A percentile compares a stretch with the other conserved stretches of the same genome.
phyloP scores from a whole-genome alignment of 495 filamentous ascomycete species.

The Tetracladium marchalianum region DNA sequence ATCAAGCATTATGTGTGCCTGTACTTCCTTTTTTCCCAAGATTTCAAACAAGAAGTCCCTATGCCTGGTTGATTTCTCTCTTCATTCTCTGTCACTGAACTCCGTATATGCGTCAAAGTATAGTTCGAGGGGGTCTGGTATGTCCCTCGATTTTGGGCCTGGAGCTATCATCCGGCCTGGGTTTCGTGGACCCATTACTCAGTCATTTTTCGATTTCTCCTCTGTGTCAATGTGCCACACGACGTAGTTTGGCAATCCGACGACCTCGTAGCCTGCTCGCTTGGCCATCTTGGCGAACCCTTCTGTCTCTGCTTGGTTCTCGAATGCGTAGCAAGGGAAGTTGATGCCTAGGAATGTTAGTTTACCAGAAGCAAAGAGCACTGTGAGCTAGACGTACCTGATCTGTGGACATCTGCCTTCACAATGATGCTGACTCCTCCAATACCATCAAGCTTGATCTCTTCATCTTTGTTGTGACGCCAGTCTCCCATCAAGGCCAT shows the following conservation, averaged over 20 bases:
- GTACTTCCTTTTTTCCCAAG: conserved; percentile 6
- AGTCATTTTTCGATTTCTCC: conserved; percentile 78
- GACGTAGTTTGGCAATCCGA: conserved; percentile 92
- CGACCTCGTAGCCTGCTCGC: conserved; percentile 85
- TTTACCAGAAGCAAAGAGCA: not conserved
- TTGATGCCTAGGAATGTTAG: conserved; percentile 64
- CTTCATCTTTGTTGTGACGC: conserved; percentile 80
- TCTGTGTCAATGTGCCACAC: conserved; percentile 99
- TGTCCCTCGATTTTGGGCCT: not conserved
- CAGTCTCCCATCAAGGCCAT: conserved; percentile 85
- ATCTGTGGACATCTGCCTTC: conserved; percentile 93
- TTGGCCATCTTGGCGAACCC: conserved; percentile 99
- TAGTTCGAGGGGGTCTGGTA: conserved; percentile 7
- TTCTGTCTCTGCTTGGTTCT: conserved; percentile 98
- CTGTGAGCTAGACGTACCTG: conserved; percentile 44
- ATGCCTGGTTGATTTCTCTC: conserved; percentile 1
- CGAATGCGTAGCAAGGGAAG: conserved; percentile 93
- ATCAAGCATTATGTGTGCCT: not conserved
- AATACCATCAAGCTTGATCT: conserved; percentile 88
- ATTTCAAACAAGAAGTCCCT: conserved; percentile 1
- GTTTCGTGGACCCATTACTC: too few species aligned
- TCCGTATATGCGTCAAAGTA: conserved; percentile 20
- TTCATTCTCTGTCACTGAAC: conserved; percentile 15
- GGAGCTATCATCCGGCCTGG: too few species aligned
- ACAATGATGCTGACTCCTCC: conserved; percentile 96